Evolutionary conservation across 1,284 basidiomycete genomes (phyloP).

Genomic region (Irpex lacteus): DNA sequence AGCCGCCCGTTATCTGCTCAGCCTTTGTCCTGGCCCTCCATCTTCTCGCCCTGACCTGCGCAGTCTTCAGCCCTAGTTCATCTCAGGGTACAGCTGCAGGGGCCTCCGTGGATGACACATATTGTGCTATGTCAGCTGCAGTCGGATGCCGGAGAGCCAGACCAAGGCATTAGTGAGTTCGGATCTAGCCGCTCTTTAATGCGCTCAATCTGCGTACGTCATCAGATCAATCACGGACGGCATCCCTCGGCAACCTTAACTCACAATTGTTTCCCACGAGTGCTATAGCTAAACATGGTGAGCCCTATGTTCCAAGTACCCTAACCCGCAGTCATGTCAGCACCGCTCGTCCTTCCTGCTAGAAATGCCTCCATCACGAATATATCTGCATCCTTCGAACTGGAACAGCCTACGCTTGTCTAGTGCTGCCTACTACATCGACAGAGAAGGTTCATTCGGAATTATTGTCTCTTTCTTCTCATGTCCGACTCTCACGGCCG

Average conservation of each 20-base stretch:
- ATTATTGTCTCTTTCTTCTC: background rate
- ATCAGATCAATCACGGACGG: background rate
- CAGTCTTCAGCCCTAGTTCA: no score
- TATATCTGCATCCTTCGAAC: background rate
- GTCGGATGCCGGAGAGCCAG: background rate
- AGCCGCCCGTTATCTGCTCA: no score
- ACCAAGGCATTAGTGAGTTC: background rate
- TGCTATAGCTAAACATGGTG: background rate
- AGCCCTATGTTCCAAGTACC: no score
- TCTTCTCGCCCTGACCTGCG: no score
- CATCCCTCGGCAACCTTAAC: background rate
- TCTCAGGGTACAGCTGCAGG: background rate
- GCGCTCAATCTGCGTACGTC: background rate
- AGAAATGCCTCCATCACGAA: background rate
- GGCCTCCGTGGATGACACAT: background rate
- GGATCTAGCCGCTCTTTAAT: constrained; percentile 1
- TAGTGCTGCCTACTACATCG: background rate
- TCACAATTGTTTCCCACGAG: background rate
- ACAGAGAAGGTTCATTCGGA: background rate
- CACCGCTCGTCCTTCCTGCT: no score
- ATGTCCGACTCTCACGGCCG: background rate
- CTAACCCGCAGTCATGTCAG: no score
- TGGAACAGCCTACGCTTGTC: background rate
- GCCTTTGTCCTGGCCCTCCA: no score
- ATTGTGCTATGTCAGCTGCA: background rate